Percentiles rank a stretch among this genome's conserved stretches.
phyloP scores from a whole-genome alignment of 495 filamentous ascomycete genomes.

The Penicillium cataractarum region DNA sequence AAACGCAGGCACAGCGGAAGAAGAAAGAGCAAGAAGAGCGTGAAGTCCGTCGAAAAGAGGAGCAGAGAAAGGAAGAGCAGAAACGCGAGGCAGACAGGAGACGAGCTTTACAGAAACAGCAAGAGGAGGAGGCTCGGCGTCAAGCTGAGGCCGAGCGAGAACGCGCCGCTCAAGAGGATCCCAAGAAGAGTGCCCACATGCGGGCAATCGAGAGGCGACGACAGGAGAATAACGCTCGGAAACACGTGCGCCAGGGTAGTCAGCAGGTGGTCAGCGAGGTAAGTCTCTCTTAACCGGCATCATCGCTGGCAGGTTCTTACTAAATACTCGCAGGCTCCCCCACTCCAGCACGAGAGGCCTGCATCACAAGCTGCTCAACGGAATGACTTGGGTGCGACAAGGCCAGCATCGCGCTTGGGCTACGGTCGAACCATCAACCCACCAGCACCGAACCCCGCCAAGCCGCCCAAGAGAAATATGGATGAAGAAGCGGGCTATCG shows the following conservation, averaged over 20 bases:
- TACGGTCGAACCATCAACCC: conserved; percentile 50
- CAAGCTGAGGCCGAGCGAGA: conserved; percentile 56
- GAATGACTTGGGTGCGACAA: conserved; percentile 51
- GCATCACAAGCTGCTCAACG: conserved; percentile 41
- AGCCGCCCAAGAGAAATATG: conserved; percentile 63
- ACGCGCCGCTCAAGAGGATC: conserved; percentile 53
- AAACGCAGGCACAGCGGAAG: conserved; percentile 53
- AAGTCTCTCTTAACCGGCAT: conserved; percentile 17
- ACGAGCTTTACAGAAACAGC: conserved; percentile 59
- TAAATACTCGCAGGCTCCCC: conserved; percentile 28
- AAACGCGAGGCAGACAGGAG: conserved; percentile 60
- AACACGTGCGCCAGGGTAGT: conserved; percentile 56
- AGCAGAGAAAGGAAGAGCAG: conserved; percentile 69
- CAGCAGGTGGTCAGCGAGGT: conserved; percentile 50
- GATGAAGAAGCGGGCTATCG: conserved; percentile 55
- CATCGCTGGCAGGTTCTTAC: background rate
- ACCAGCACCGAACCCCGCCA: conserved; percentile 65
- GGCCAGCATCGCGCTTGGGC: conserved; percentile 59
- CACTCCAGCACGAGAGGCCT: conserved; percentile 47
- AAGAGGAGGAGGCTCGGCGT: conserved; percentile 53
- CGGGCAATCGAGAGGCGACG: conserved; percentile 69
- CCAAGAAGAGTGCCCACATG: conserved; percentile 69
- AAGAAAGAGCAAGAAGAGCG: conserved; percentile 80
- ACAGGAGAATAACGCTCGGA: conserved; percentile 63
- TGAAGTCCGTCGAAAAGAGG: conserved; percentile 74